phyloP scores from a whole-genome alignment of 2,329 filamentous ascomycete species.

The Boeremia exigua region DNA sequence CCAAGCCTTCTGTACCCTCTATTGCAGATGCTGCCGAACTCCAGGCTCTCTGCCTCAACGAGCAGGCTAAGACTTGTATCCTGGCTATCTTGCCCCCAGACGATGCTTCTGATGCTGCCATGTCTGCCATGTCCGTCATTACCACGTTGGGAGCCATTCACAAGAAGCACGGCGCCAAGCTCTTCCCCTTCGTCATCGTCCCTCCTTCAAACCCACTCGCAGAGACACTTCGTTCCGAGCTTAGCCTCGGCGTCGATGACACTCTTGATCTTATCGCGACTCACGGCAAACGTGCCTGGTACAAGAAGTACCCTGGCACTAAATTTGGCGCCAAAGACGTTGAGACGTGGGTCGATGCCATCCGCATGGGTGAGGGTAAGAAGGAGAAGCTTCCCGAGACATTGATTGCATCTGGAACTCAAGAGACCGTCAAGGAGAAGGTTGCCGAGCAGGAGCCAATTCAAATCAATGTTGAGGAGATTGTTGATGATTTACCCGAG shows the following conservation, averaged over 20 bases:
- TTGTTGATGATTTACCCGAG: constrained; percentile 26
- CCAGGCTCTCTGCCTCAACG: constrained; percentile 72
- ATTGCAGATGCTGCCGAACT: constrained; percentile 70
- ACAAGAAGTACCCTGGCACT: constrained; percentile 71
- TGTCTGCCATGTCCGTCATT: constrained; percentile 50
- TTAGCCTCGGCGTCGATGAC: constrained; percentile 62
- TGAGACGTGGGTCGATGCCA: constrained; percentile 88
- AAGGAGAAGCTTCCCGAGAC: constrained; percentile 72
- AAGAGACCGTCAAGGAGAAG: constrained; percentile 28
- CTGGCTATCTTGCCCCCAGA: constrained; percentile 61
- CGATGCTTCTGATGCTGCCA: constrained; percentile 56
- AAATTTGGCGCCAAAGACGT: constrained; percentile 66
- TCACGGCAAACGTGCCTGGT: constrained; percentile 88
- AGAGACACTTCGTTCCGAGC: constrained; percentile 61
- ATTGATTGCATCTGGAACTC: constrained; percentile 42
- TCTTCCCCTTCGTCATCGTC: constrained; percentile 86
- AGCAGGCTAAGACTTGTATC: constrained; percentile 82
- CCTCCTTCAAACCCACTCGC: constrained; percentile 67
- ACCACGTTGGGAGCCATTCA: constrained; percentile 73
- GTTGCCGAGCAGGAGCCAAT: constrained; percentile 35
- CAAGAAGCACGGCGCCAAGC: constrained; percentile 74
- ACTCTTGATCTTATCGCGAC: constrained; percentile 78
- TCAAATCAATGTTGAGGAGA: constrained; percentile 42
- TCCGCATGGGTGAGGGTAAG: constrained; percentile 83
- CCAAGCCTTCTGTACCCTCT: constrained; percentile 68